These are phyloP conservation scores for Macadamia tetraphylla DNA, from an alignment of 164 flowering plant genomes.

Conservation along the genomic window DNA sequence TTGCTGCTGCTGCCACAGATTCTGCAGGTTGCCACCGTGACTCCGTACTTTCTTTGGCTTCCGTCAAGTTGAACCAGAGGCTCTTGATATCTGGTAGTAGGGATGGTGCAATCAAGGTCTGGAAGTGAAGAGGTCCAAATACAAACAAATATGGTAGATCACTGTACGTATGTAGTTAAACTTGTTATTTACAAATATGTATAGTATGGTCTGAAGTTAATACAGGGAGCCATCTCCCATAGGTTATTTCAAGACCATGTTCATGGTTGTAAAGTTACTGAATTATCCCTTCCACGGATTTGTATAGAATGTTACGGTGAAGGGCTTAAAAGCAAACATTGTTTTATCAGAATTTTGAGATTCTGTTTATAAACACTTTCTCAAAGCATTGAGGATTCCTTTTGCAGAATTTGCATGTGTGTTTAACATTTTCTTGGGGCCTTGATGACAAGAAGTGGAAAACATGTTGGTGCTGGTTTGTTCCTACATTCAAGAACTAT, in stretches of 20 bases:
- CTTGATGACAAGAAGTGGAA: no score
- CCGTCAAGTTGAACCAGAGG: constrained; percentile 86
- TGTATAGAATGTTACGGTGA: not conserved
- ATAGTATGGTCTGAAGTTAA: constrained; percentile 5
- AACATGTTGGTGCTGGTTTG: no score
- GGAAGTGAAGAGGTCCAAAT: constrained; percentile 51
- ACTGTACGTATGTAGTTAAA: constrained; percentile 15
- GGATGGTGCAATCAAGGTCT: constrained; percentile 97
- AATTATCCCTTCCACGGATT: not conserved
- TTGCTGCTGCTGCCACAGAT: constrained; percentile 86
- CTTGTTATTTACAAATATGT: constrained; percentile 6
- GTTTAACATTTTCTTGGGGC: no score
- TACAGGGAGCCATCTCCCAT: not conserved
- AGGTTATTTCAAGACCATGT: not conserved
- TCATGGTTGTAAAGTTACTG: not conserved
- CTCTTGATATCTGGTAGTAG: constrained; percentile 85
- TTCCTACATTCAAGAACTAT: no score
- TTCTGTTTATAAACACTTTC: not conserved
- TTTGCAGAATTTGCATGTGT: no score
- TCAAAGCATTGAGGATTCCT: no score
- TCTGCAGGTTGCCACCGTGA: constrained; percentile 94
- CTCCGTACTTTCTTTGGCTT: constrained; percentile 71
- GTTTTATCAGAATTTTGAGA: not conserved
- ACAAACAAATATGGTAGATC: not conserved
- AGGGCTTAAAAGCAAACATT: not conserved